Percentiles rank a stretch among this genome's conserved stretches.
phyloP scores from a whole-genome alignment of 345 rosid species.

The Eucalyptus shirleyi region DNA sequence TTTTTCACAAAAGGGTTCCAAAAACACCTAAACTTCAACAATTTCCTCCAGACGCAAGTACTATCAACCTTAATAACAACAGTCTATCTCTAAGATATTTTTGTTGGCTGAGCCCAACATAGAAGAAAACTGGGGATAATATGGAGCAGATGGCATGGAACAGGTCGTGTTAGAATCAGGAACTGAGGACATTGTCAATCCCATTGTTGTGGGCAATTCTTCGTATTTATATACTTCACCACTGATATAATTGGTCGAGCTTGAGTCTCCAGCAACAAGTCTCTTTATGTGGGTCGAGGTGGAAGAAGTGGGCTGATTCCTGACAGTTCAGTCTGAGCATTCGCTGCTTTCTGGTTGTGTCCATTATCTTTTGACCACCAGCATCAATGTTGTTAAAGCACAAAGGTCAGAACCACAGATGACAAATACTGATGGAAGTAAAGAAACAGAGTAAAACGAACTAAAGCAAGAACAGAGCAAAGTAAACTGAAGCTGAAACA shows the following conservation, averaged over 20 bases:
- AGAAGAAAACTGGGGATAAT: not conserved
- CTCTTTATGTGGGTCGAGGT: conserved; percentile 67
- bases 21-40: not conserved
- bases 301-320: conserved; percentile 44
- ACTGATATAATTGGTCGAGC: conserved; percentile 61
- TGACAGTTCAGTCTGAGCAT: conserved; percentile 10
- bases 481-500: too few relatives aligned
- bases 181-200: conserved; percentile 3
- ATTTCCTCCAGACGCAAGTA: not conserved
- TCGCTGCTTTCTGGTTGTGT: conserved; percentile 20
- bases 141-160: conserved; percentile 20
- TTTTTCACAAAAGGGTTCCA: not conserved
- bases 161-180: conserved; percentile 14
- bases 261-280: conserved; percentile 25
- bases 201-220: conserved; percentile 16
- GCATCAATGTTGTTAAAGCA: too few relatives aligned
- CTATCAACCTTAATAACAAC: not conserved
- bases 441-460: too few relatives aligned
- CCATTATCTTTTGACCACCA: conserved; percentile 56
- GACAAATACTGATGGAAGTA: too few relatives aligned
- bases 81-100: not conserved
- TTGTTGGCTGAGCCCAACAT: not conserved
- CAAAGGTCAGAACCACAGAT: too few relatives aligned
- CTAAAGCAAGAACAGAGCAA: too few relatives aligned
- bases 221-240: conserved; percentile 62